Base-by-base conservation (phyloP, 495 filamentous ascomycete genomes). In the Tuber brumale region DNA sequence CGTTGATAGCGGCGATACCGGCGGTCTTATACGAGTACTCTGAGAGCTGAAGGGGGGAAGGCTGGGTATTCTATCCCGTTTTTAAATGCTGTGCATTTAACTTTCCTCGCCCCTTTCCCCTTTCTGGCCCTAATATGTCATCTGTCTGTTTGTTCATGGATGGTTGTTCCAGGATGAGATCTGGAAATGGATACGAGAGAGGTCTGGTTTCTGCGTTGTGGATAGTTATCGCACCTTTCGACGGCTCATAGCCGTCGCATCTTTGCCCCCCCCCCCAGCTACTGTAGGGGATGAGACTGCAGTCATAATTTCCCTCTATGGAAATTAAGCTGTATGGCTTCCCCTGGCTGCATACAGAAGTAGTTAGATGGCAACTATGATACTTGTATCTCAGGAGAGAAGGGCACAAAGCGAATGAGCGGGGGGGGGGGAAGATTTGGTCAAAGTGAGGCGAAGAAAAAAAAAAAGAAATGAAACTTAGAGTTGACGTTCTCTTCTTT, bases 401-500 rank as follows among this genome's bases (percentile, higher is more conserved):
- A 37, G 73, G 69, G 66, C 39, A 45, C 44, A 27, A 37, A 35
- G 74, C 21, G 72, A 66, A 66, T 66, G 27, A 35, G 27, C 27
- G 57, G 57, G 57, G 23, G 57, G 57, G 57, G 23, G 18, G 57
- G 31, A 61, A 73, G 70, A 61, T n/a, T 71, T 76, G 70, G 51
- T 66, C 61, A 61, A 70, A 75, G 18, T 19, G 21, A 46, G 44
- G 18, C 44, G 44, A 16, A 51, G 18, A 27, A 72, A 9, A 1
- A 41, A 77, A 73, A 73, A 70, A 72, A 69, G 71, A 74, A 79
- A 72, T 72, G 72, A 79, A 74, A 70, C 76, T 80, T 78, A 70
- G 77, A 76, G 57, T 71, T 72, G 70, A 35, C 27, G 3, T 66
- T 66, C 57, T 31, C 12, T 35, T 66, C 27, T 18, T 66, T 61